Evolutionary conservation across 2,329 filamentous ascomycete species (phyloP), one percentile per base, ranked within the genome.

Genomic region (Graphilbum sp.): DNA sequence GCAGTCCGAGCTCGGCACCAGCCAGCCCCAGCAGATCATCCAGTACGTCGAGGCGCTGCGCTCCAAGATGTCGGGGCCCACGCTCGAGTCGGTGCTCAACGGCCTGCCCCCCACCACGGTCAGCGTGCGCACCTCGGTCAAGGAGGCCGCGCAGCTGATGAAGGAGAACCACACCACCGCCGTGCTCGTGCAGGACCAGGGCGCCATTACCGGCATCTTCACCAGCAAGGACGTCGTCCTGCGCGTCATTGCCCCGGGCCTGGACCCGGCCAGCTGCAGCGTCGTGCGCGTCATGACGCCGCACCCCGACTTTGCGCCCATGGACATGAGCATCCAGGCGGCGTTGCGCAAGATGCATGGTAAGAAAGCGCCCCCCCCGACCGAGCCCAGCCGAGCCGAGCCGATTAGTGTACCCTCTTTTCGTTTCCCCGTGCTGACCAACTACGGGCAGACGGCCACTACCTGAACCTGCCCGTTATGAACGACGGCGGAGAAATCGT

Each of bases 201-300:
- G 88, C 39, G 84, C 86, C 32, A 96, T 98, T 54, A 98, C 90
- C 38, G 90, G 90, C 61, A 98, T 98, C 54, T 98, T 98, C 57
- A 98, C 90, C 42, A 96, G 90, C 66, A 98, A 98, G 65, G 90
- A 98, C 62, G 88, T 98, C 36, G 90, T 98, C 42, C 71, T 98
- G 41, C 85, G 90, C 58, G 90, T 98, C 43, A 98, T 98, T 61
- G 90, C 90, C 39, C 90, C 90, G 36, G 90, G 90, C 16, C 70
- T 98, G 42, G 90, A 98, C 57, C 90, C 90, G 34, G 71, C 76
- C 43, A 96, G 80, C 52, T 98, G 90, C 70, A 96, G 88, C 56
- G 90, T 98, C 44, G 88, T 98, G 47, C 79, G 90, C 50, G 90
- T 98, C 48, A 98, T 98, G 90, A 98, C 90, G 25, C 90, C 90